A percentile compares a stretch with the other conserved stretches of the same genome.
Conservation (phyloP, 768 basidiomycete genomes). For the Mycena pura region DNA sequence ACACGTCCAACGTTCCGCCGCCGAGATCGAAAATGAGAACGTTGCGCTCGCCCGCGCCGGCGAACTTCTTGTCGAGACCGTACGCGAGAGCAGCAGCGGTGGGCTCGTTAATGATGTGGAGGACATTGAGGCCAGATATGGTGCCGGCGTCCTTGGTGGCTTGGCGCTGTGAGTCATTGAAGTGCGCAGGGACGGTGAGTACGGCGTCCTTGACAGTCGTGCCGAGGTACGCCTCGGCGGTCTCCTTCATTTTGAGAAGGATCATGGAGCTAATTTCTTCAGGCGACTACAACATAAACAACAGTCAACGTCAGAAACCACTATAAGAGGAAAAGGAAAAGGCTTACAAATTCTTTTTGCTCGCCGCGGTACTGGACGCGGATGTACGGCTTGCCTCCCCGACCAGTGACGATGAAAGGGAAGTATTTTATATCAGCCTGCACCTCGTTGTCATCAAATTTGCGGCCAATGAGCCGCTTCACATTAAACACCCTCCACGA, state of each 20-base stretch:
- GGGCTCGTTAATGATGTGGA: constrained; percentile 87
- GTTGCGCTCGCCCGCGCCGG: not conserved
- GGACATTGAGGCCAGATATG: constrained; percentile 53
- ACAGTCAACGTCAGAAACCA: not conserved
- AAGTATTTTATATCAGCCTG: constrained; percentile 57
- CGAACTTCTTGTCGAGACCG: constrained; percentile 69
- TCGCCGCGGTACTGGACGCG: constrained; percentile 62
- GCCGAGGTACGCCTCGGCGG: constrained; percentile 8
- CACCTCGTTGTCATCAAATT: constrained; percentile 52
- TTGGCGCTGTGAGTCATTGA: constrained; percentile 13
- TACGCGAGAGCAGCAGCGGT: constrained; percentile 85
- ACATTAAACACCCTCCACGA: constrained; percentile 53
- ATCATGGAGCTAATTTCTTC: constrained; percentile 5
- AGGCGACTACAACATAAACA: not conserved
- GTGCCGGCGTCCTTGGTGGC: constrained; percentile 54
- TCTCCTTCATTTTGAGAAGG: constrained; percentile 17
- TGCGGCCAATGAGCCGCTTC: constrained; percentile 64
- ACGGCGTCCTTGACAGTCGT: constrained; percentile 2
- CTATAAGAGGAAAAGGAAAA: not conserved
- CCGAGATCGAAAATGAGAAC: constrained; percentile 15
- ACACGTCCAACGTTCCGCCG: constrained; percentile 61
- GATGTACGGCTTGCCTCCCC: constrained; percentile 58
- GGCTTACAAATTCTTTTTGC: constrained; percentile 55
- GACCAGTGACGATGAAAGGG: constrained; percentile 53
- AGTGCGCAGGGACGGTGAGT: not conserved